Conservation (phyloP, 2,329 filamentous ascomycete genomes). For the Hirsutella thompsonii region DNA sequence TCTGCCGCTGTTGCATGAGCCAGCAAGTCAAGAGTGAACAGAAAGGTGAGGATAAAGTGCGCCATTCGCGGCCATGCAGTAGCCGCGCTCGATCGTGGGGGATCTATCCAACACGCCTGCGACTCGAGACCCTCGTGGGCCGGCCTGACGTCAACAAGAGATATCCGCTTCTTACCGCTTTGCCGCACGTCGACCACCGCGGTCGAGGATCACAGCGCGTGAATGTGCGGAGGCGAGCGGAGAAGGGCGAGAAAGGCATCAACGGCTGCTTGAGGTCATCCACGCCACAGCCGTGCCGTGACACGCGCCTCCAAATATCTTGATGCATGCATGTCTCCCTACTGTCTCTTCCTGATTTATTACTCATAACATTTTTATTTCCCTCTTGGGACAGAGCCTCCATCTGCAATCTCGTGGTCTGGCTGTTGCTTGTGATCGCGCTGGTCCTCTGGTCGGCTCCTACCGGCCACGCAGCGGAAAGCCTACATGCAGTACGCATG, state of each 20-base stretch:
- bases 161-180: neutral
- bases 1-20: neutral
- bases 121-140: neutral
- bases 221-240: constrained; percentile 1
- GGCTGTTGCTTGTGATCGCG: neutral
- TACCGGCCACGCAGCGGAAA: neutral
- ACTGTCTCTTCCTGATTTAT: neutral
- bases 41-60: neutral
- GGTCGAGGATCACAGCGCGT: neutral
- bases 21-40: neutral
- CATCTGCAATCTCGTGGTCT: neutral
- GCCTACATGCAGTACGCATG: neutral
- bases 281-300: neutral
- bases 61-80: neutral
- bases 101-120: neutral
- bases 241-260: neutral
- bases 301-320: neutral
- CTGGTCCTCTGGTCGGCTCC: neutral
- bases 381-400: neutral
- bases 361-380: neutral
- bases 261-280: neutral
- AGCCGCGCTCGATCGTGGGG: neutral
- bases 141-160: neutral
- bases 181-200: neutral
- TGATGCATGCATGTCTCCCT: neutral